phyloP scores from a whole-genome alignment of 371 early-diverging fungal species.

The Mucor mucedo region DNA sequence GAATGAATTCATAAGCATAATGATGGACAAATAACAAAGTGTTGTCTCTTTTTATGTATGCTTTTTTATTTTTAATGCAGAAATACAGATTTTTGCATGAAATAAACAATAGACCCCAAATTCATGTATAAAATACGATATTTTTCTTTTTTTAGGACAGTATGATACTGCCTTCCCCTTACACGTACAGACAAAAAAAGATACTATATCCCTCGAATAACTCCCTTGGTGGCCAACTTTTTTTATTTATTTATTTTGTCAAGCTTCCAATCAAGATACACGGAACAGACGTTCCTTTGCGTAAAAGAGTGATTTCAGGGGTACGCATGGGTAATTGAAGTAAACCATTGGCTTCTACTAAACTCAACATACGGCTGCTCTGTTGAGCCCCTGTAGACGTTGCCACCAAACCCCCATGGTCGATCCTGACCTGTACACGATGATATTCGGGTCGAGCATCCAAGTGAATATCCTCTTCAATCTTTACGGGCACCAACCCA shows the following conservation, averaged over 20 bases:
- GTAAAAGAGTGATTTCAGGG: constrained; percentile 24
- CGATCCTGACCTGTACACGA: constrained; percentile 60
- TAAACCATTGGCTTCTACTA: constrained; percentile 82
- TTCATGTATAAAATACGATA: background rate
- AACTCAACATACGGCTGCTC: constrained; percentile 82
- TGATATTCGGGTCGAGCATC: constrained; percentile 90
- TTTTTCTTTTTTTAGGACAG: no score
- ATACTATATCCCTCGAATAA: background rate
- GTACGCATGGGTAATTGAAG: constrained; percentile 64
- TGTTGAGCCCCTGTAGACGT: constrained; percentile 77
- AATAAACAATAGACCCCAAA: background rate
- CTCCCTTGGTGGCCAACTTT: constrained; percentile 3
- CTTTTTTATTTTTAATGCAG: background rate
- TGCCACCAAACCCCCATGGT: constrained; percentile 48
- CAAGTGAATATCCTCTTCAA: constrained; percentile 63
- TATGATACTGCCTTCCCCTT: no score
- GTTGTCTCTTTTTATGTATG: no score
- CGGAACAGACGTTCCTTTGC: constrained; percentile 30
- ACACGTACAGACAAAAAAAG: background rate
- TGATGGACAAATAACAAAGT: no score
- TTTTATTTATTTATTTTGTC: constrained; percentile 8
- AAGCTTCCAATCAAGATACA: constrained; percentile 45
- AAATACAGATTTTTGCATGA: background rate
- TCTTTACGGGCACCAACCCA: constrained; percentile 65
- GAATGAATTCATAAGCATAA: no score